Conservation (phyloP, 176 grass and related monocot species). For the Musa beccarii region DNA sequence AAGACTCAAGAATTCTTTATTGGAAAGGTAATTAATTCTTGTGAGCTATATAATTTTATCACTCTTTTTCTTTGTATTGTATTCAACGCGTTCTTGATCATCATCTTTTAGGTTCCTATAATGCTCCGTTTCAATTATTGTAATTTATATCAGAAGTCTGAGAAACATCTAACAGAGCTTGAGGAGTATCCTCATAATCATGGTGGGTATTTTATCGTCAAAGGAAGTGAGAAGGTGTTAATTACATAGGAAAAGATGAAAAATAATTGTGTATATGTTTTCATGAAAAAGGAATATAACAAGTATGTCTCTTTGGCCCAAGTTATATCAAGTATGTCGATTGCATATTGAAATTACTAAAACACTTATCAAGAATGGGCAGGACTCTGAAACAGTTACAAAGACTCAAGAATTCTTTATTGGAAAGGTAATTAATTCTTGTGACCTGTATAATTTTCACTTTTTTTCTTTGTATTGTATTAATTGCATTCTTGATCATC, state of each 20-base stretch:
- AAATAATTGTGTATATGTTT: constrained; percentile 93
- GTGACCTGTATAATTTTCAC: too few species aligned
- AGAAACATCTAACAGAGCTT: constrained; percentile 86
- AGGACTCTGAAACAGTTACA: too few species aligned
- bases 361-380: too few species aligned
- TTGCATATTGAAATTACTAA: too few species aligned
- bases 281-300: constrained; percentile 94
- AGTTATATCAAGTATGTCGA: constrained; percentile 43
- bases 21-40: constrained; percentile 48
- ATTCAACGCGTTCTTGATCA: not conserved
- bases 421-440: too few species aligned
- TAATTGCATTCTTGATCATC: too few species aligned
- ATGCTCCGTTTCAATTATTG: constrained; percentile 95
- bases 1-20: constrained; percentile 64
- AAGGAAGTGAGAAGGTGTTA: constrained; percentile 91
- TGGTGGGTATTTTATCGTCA: constrained; percentile 96
- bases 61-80: constrained; percentile 13
- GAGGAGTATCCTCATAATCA: constrained; percentile 92
- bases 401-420: too few species aligned
- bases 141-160: constrained; percentile 71
- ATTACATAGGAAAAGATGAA: constrained; percentile 98
- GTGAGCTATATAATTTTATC: not conserved
- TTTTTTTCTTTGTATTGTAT: too few species aligned
- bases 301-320: constrained; percentile 85
- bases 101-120: constrained; percentile 55